Conservation (phyloP, 2,329 filamentous ascomycete genomes). For the Aspergillus brasiliensis region DNA sequence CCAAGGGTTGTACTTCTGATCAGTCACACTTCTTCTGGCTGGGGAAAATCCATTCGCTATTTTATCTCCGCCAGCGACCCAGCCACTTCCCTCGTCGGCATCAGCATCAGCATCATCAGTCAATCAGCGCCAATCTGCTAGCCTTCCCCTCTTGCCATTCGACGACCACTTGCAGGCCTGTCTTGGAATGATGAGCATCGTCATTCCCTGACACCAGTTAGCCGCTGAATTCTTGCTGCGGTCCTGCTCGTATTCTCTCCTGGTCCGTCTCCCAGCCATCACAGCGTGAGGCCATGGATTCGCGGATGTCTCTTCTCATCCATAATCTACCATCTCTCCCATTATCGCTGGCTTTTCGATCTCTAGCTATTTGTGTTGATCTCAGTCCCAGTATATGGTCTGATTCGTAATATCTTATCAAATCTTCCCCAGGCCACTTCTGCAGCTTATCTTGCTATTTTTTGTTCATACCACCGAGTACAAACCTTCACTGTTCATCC, state of each 20-base stretch:
- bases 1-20: too few relatives aligned
- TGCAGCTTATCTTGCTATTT: not conserved
- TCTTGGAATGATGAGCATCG: slow-evolving; percentile 1
- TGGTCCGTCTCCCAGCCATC: not conserved
- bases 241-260: not conserved
- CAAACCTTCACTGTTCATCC: slow-evolving; percentile 3
- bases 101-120: not conserved
- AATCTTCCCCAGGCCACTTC: not conserved
- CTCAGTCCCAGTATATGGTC: not conserved
- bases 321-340: not conserved
- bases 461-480: not conserved
- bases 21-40: not conserved
- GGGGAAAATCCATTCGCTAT: not conserved
- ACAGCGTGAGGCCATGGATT: not conserved
- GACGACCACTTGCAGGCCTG: not conserved
- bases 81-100: not conserved
- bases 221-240: not conserved
- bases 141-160: not conserved
- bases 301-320: not conserved
- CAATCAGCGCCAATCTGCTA: not conserved
- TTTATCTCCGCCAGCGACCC: not conserved
- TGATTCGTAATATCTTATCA: slow-evolving; percentile 1
- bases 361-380: not conserved
- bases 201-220: slow-evolving; percentile 9
- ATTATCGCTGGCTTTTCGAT: not conserved